These are phyloP conservation scores for Hyphochytrium catenoides DNA, from an alignment of 352 stramenopile species.

Conservation along the genomic window DNA sequence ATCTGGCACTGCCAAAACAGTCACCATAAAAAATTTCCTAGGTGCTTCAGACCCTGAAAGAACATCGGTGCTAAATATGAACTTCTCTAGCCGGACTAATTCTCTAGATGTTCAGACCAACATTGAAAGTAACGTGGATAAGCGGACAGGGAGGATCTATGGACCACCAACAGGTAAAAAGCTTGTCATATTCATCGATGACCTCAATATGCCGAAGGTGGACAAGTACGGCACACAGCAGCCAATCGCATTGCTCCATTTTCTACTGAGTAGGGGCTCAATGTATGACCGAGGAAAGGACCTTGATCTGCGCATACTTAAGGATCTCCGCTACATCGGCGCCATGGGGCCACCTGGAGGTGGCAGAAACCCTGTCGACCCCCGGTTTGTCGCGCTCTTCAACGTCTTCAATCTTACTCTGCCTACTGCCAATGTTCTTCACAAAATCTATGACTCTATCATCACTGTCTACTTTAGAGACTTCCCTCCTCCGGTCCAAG, in stretches of 20 bases:
- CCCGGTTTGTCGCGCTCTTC: constrained; percentile 78
- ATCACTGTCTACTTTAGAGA: constrained; percentile 61
- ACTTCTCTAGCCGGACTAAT: constrained; percentile 81
- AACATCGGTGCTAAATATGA: constrained; percentile 49
- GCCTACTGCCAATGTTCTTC: constrained; percentile 64
- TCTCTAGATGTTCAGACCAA: constrained; percentile 76
- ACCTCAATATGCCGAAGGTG: constrained; percentile 90
- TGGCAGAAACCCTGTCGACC: constrained; percentile 77
- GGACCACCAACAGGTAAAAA: constrained; percentile 76
- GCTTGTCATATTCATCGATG: constrained; percentile 81
- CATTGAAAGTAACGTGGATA: constrained; percentile 85
- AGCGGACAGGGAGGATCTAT: constrained; percentile 80
- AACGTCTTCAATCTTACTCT: constrained; percentile 86
- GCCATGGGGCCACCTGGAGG: constrained; percentile 83
- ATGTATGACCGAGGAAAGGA: constrained; percentile 88
- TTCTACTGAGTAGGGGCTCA: constrained; percentile 65
- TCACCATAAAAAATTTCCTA: constrained; percentile 83
- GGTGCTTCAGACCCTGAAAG: constrained; percentile 37
- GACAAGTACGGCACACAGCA: constrained; percentile 86
- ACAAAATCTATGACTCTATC: constrained; percentile 79
- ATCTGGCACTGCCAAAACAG: constrained; percentile 79
- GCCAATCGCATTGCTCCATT: constrained; percentile 78
- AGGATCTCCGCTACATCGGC: constrained; percentile 76
- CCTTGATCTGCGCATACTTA: constrained; percentile 70
- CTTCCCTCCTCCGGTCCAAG: constrained; percentile 61